phyloP scores from a whole-genome alignment of 306 rosid species.

The Glycyrrhiza uralensis region DNA sequence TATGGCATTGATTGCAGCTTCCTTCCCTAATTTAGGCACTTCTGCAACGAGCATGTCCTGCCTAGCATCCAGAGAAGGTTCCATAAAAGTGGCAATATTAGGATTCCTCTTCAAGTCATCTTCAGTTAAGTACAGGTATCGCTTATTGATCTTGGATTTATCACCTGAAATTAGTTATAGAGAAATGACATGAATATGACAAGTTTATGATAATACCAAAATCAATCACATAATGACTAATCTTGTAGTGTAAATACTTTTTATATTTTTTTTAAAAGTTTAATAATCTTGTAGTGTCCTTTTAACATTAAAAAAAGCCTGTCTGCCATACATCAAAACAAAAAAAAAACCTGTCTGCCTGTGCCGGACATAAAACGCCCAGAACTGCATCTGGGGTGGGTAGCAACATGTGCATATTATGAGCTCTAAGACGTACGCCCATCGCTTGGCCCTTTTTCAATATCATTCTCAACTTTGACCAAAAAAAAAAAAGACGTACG shows the following conservation, averaged over 20 bases:
- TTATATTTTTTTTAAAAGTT: not conserved
- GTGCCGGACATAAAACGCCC: too few relatives aligned
- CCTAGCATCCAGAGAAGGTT: constrained; percentile 64
- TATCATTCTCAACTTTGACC: too few relatives aligned
- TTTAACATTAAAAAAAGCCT: too few relatives aligned
- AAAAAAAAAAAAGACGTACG: too few relatives aligned
- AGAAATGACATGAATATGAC: not conserved
- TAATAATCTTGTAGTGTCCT: too few relatives aligned
- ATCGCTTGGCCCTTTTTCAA: too few relatives aligned
- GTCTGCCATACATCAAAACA: too few relatives aligned
- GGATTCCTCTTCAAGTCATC: constrained; percentile 33
- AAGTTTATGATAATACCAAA: not conserved
- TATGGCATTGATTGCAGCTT: constrained; percentile 58
- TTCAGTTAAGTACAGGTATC: constrained; percentile 16
- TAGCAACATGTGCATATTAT: too few relatives aligned
- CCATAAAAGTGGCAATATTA: constrained; percentile 40
- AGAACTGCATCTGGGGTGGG: too few relatives aligned
- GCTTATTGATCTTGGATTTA: constrained; percentile 31
- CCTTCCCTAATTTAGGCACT: constrained; percentile 64
- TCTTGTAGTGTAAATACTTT: not conserved
- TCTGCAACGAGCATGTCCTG: constrained; percentile 72
- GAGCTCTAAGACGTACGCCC: too few relatives aligned
- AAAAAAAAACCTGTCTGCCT: too few relatives aligned
- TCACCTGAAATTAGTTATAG: constrained; percentile 38
- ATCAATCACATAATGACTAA: not conserved